Evolutionary conservation across 2,329 filamentous ascomycete genomes (phyloP), one percentile per base, ranked within the genome.

Genomic region (Penicillium hesseltinei): DNA sequence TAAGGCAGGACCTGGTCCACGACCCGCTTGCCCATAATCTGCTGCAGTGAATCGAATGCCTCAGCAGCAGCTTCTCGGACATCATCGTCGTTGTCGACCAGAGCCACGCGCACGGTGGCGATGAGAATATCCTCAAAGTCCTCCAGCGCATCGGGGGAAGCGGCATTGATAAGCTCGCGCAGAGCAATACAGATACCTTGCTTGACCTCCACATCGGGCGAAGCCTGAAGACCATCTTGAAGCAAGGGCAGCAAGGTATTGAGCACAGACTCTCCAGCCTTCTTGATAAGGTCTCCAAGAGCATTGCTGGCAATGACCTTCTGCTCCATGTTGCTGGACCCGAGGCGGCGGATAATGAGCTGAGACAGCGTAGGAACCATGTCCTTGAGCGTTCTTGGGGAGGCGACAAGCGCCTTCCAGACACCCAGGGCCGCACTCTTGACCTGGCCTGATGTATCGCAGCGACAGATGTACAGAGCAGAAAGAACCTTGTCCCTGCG

Each of bases 231-330:
- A 38, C 93, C 92, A 73, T 96, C 91, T 72, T 97, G 92, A 48
- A 99, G 84, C 35, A 92, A 96, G 31, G 94, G 94, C 59, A 99
- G 79, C 59, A 99, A 79, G 43, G 86, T 95, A 25, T 92, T 86
- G 62, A 99, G 81, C 56, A 99, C 92, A 55, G 91, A 89, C 73
- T 99, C 94, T 60, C 95, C 94, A 69, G 94, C 93, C 77, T 96
- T 97, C 69, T 94, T 88, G 70, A 99, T 97, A 64, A 99, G 86
- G 73, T 99, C 94, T 70, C 94, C 94, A 55, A 99, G 83, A 48
- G 94, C 92, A 74, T 97, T 97, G 73, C 93, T 93, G 64, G 95
- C 94, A 80, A 99, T 99, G 66, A 96, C 89, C 80, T 97, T 97
- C 76, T 99, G 94, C 75, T 99, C 94, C 88, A 96, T 92, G 71